These are phyloP conservation scores for Aspergillus sp. DNA, from an alignment of 2,329 filamentous ascomycete genomes.

Conservation along the genomic window DNA sequence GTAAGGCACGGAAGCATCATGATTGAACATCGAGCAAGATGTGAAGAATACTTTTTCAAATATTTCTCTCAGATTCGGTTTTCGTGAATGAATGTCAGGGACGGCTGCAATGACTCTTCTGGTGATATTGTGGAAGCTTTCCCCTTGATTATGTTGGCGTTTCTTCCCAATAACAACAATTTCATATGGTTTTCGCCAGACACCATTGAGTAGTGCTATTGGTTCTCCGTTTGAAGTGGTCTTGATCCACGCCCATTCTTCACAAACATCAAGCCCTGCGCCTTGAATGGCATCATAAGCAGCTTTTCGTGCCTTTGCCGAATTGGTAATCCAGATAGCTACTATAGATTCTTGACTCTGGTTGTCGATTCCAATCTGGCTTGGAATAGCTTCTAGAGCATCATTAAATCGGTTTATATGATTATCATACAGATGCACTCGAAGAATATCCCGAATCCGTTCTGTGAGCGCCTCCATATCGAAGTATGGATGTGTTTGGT, in stretches of 20 bases:
- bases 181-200: slow-evolving; percentile 61
- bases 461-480: slow-evolving; percentile 23
- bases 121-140: slow-evolving; percentile 19
- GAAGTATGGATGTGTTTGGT: slow-evolving; percentile 32
- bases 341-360: slow-evolving; percentile 37
- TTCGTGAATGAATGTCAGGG: slow-evolving; percentile 61
- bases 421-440: slow-evolving; percentile 34
- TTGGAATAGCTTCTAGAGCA: slow-evolving; percentile 5
- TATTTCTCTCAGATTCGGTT: slow-evolving; percentile 55
- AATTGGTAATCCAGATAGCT: slow-evolving; percentile 61
- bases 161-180: slow-evolving; percentile 46
- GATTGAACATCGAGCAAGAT: background rate
- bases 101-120: slow-evolving; percentile 54
- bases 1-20: slow-evolving; percentile 26
- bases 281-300: slow-evolving; percentile 40
- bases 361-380: slow-evolving; percentile 19
- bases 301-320: slow-evolving; percentile 43
- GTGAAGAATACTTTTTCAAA: slow-evolving; percentile 45
- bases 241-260: slow-evolving; percentile 65
- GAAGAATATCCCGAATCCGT: slow-evolving; percentile 42
- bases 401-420: too few relatives aligned
- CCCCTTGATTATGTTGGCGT: slow-evolving; percentile 14
- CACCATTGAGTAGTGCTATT: slow-evolving; percentile 46
- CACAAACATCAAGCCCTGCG: slow-evolving; percentile 47
- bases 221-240: slow-evolving; percentile 50